Evolutionary conservation across 2,329 filamentous ascomycete genomes (phyloP), one percentile per base, ranked within the genome.

Genomic region (Microcera coccophila): DNA sequence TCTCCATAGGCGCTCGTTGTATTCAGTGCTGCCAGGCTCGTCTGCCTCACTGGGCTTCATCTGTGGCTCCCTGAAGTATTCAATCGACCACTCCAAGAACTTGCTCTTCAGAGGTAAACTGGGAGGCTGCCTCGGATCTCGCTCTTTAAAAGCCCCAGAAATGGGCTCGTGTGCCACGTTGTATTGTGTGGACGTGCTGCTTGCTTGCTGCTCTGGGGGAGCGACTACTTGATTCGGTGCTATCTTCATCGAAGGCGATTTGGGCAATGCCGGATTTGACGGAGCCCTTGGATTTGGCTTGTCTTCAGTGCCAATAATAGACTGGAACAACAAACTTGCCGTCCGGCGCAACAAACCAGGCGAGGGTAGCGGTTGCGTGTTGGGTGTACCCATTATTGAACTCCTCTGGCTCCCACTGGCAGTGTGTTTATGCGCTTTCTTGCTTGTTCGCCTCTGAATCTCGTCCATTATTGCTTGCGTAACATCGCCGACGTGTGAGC

Each of bases 21-120:
- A 98, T 64, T 97, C 90, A 14, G 87, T 87, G 59, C 90, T 96
- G 24, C 93, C 93, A 12, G 93, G 93, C 61, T 98, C 93, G 57
- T 98, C 93, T 18, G 90, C 87, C 63, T 98, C 93, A 44, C 87
- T 90, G 3, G 89, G 85, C 62, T 93, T 94, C 93, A 98, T 97
- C 66, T 98, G 93, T 22, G 93, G 93, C 64, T 97, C 90, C 21
- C 90, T 87, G 75, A 97, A 98, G 64, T 98, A 97, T 65, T 91
- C 91, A 34, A 93, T 90, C 4, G 90, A 95, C 90, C 91, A 98
- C 50, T 95, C 88, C 49, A 95, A 75, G 65, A 97, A 95, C 8
- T 78, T 83, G 62, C 90, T 95, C 46, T 78, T 78, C 15, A 98
- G 65, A 1, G 93, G 93, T 20, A 97, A 76, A 11, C 65, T 67